Percentiles rank a stretch among this genome's conserved stretches.
These are phyloP conservation scores for Aspergillus calidoustus DNA, from an alignment of 2,329 filamentous ascomycete genomes.

Conservation along the genomic window DNA sequence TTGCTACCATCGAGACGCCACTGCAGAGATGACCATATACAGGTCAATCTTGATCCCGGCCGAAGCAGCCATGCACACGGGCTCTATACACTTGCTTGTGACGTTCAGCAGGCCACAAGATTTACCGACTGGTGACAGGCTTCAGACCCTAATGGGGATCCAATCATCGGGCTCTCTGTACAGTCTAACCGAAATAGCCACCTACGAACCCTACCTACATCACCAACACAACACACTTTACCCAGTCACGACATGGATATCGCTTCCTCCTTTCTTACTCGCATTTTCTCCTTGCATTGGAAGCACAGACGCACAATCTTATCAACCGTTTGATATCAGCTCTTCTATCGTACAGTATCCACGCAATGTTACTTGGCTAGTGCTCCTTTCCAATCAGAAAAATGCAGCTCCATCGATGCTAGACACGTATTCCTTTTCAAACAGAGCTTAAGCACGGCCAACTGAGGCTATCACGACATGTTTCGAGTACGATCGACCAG, in stretches of 20 bases:
- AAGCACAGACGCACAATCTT: neutral
- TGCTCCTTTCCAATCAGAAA: neutral
- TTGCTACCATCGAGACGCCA: neutral
- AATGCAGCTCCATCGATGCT: neutral
- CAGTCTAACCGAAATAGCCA: neutral
- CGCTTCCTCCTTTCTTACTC: too few relatives aligned
- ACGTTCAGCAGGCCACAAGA: neutral
- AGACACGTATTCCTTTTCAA: neutral
- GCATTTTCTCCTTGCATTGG: neutral
- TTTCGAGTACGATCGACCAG: neutral
- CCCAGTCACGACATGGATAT: too few relatives aligned
- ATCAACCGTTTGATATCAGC: neutral
- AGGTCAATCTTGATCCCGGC: neutral
- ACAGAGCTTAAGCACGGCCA: neutral
- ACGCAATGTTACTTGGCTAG: neutral
- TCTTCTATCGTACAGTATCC: neutral
- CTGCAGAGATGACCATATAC: neutral
- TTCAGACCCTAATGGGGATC: neutral
- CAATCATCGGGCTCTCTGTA: neutral
- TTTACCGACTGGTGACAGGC: neutral
- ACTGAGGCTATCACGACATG: neutral
- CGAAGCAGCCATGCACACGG: neutral
- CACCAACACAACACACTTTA: too few relatives aligned
- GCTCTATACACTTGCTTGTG: neutral
- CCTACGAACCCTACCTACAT: too few relatives aligned